A percentile compares a stretch with the other conserved stretches of the same genome.
phyloP scores from a whole-genome alignment of 164 flowering plant species.

The Malania oleifera region DNA sequence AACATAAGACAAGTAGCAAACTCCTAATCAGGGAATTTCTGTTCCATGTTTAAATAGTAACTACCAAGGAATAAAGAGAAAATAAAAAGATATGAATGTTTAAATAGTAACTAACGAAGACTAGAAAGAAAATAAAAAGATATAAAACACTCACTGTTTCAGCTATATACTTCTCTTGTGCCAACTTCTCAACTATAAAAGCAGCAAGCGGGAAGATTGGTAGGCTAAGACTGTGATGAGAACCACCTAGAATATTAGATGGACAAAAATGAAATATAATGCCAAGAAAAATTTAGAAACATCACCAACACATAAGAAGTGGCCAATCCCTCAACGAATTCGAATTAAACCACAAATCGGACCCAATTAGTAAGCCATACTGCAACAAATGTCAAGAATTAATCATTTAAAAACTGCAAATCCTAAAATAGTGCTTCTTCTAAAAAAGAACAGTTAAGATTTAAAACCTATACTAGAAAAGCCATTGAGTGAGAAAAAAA shows the following conservation, averaged over 20 bases:
- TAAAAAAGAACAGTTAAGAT: too few relatives aligned
- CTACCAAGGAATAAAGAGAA: too few relatives aligned
- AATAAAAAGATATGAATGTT: too few relatives aligned
- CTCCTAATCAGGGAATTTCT: too few relatives aligned
- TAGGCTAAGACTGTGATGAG: slow-evolving; percentile 59
- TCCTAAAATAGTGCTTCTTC: too few relatives aligned
- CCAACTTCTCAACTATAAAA: slow-evolving; percentile 73
- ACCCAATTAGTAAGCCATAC: slow-evolving; percentile 84
- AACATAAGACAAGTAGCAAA: too few relatives aligned
- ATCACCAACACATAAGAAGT: slow-evolving; percentile 91
- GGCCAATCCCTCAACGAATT: slow-evolving; percentile 92
- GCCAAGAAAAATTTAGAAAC: neutral
- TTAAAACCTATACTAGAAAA: neutral
- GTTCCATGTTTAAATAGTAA: too few relatives aligned
- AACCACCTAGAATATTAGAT: slow-evolving; percentile 7
- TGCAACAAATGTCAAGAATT: slow-evolving; percentile 30
- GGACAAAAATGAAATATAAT: neutral
- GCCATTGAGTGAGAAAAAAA: neutral
- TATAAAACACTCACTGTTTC: slow-evolving; percentile 50
- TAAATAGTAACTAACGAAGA: neutral
- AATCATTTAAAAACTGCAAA: neutral
- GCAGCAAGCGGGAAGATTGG: slow-evolving; percentile 73
- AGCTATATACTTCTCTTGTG: slow-evolving; percentile 44
- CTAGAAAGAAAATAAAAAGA: neutral
- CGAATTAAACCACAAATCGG: slow-evolving; percentile 94